A percentile compares a stretch with the other conserved stretches of the same genome.
Evolutionary conservation across 78 protist genomes (phyloP).

Genomic region (Isochrysis galbana): DNA sequence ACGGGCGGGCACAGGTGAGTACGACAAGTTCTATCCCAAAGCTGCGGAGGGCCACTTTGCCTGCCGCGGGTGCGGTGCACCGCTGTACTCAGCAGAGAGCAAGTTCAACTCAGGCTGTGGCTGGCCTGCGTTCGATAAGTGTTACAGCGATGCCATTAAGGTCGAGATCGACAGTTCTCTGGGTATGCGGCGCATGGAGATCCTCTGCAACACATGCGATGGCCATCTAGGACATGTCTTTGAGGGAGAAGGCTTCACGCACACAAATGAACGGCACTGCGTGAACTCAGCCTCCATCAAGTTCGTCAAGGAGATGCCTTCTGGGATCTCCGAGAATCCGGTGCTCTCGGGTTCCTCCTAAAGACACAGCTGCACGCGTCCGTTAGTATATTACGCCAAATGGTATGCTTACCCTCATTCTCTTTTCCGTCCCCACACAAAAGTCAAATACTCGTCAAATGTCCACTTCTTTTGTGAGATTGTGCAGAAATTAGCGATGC

Average conservation of each 20-base stretch:
- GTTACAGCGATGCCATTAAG: neutral
- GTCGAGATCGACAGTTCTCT: constrained; percentile 58
- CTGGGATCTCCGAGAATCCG: neutral
- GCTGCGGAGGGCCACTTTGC: constrained; percentile 39
- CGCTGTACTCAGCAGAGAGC: constrained; percentile 52
- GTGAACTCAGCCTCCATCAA: constrained; percentile 72
- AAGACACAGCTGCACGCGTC: too few species aligned
- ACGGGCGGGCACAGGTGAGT: constrained; percentile 34
- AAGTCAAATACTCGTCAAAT: too few species aligned
- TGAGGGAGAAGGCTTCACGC: constrained; percentile 66
- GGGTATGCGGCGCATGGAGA: constrained; percentile 76
- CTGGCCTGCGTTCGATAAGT: constrained; percentile 81
- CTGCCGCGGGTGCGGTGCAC: constrained; percentile 63
- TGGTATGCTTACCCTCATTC: too few species aligned
- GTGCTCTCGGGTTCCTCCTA: too few species aligned
- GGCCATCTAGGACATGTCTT: constrained; percentile 90
- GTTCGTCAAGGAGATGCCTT: neutral
- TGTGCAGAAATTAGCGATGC: too few species aligned
- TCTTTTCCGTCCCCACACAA: too few species aligned
- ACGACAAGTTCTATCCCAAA: constrained; percentile 10
- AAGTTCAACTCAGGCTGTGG: constrained; percentile 80
- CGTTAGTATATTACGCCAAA: too few species aligned
- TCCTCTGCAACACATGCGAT: constrained; percentile 74
- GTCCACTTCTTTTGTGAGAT: too few species aligned
- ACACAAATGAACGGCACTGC: constrained; percentile 82